Evolutionary conservation across 352 stramenopile genomes (phyloP).

Genomic region (Globisporangium spiculum): DNA sequence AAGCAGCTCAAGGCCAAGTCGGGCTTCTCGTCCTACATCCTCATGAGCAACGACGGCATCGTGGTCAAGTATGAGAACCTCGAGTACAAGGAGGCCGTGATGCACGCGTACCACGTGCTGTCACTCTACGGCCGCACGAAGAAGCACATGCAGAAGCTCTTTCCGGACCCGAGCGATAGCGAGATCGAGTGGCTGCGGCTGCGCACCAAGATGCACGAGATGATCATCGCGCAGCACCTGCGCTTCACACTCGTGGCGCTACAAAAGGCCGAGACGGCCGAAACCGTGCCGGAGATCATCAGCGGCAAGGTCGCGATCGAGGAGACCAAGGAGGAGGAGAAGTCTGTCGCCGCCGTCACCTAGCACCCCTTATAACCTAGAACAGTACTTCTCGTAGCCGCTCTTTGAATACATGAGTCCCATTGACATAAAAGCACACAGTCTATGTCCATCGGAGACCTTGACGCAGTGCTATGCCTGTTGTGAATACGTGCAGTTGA

Average conservation of each 20-base stretch:
- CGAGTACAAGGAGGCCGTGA: conserved; percentile 89
- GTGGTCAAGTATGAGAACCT: conserved; percentile 93
- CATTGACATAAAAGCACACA: background rate
- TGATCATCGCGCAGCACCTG: conserved; percentile 88
- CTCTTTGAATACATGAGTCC: no score
- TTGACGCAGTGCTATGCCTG: background rate
- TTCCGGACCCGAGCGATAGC: conserved; percentile 76
- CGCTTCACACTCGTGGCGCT: conserved; percentile 89
- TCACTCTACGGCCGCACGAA: conserved; percentile 83
- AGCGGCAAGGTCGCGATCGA: conserved; percentile 29
- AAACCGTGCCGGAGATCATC: conserved; percentile 23
- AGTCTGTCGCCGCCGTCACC: conserved; percentile 30
- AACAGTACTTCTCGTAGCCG: no score
- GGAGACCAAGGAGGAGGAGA: conserved; percentile 52
- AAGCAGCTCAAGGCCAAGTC: conserved; percentile 91
- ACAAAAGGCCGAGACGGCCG: conserved; percentile 47
- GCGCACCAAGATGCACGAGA: conserved; percentile 90
- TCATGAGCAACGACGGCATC: conserved; percentile 94
- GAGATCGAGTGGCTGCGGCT: conserved; percentile 91
- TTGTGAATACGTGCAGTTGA: background rate
- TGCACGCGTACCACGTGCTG: conserved; percentile 90
- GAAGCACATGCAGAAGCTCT: conserved; percentile 85
- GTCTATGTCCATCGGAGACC: background rate
- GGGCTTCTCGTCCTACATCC: conserved; percentile 87
- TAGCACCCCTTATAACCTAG: background rate